phyloP scores from a whole-genome alignment of 2,329 filamentous ascomycete species.

The Sporothrix euskadiensis region DNA sequence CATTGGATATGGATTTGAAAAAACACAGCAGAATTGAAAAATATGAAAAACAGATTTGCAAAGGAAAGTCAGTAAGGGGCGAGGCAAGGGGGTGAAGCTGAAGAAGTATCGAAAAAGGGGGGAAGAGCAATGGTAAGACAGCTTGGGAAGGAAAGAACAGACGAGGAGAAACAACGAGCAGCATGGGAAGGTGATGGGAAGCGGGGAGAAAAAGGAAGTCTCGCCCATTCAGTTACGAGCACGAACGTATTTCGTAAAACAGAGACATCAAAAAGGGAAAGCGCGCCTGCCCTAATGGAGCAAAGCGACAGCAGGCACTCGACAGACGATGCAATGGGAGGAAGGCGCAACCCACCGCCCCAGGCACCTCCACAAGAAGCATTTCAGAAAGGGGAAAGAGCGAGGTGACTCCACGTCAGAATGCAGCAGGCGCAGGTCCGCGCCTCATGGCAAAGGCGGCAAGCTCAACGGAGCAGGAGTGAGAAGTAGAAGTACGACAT shows the following conservation, averaged over 20 bases:
- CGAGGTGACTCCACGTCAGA: constrained; percentile 21
- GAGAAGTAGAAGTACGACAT: constrained; percentile 12
- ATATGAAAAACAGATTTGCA: neutral
- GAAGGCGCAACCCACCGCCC: constrained; percentile 7
- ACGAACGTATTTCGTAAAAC: neutral
- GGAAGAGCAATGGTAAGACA: constrained; percentile 13
- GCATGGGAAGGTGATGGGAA: neutral
- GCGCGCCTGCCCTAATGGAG: constrained; percentile 7
- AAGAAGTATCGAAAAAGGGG: neutral
- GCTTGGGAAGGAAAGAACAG: constrained; percentile 1
- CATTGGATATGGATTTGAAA: neutral
- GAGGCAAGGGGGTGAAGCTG: neutral
- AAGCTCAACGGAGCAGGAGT: neutral
- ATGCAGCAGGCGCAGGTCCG: neutral
- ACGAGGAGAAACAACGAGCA: neutral
- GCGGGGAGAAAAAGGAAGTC: neutral
- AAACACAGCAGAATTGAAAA: constrained; percentile 2
- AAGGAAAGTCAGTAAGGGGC: neutral
- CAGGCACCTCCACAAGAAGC: constrained; percentile 4
- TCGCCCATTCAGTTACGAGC: neutral
- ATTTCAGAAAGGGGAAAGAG: constrained; percentile 16
- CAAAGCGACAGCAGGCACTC: neutral
- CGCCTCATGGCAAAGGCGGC: neutral
- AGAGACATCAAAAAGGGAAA: neutral
- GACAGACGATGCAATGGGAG: neutral